phyloP scores from a whole-genome alignment of 176 grass and related monocot species.

The Alloteropsis semialata region DNA sequence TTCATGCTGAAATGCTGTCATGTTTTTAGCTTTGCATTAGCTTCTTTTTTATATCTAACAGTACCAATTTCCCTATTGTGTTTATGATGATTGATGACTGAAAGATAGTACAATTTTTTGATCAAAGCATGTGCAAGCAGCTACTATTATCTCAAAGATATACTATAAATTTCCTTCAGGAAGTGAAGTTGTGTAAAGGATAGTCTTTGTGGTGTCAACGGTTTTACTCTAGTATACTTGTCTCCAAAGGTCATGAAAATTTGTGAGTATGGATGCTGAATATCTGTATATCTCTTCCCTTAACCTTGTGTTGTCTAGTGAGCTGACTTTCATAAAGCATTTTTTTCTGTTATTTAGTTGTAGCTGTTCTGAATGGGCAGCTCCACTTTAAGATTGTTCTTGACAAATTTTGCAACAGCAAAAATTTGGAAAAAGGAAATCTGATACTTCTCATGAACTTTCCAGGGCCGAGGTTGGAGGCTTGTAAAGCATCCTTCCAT shows the following conservation, averaged over 20 bases:
- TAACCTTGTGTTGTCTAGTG: background rate
- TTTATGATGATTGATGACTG: background rate
- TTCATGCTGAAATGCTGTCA: conserved; percentile 4
- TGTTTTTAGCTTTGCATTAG: conserved; percentile 19
- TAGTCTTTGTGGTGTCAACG: background rate
- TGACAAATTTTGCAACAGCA: conserved; percentile 21
- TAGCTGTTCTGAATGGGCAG: background rate
- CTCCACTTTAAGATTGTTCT: conserved; percentile 12
- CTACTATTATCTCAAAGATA: background rate
- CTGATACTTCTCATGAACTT: conserved; percentile 65
- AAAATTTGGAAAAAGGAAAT: conserved; percentile 15
- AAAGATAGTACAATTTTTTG: background rate
- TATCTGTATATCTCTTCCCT: background rate
- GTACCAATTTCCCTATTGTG: background rate
- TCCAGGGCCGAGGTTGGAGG: conserved; percentile 68
- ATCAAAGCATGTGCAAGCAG: conserved; percentile 13
- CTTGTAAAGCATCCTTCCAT: conserved; percentile 74
- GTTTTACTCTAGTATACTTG: conserved; percentile 1
- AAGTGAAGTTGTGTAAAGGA: background rate
- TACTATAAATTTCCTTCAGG: conserved; percentile 9
- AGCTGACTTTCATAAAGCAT: background rate
- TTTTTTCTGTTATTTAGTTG: conserved; percentile 21
- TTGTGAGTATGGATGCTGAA: conserved; percentile 8
- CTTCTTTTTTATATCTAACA: conserved; percentile 3
- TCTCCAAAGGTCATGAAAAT: background rate